Evolutionary conservation across 2,329 filamentous ascomycete species (phyloP), one percentile per base, ranked within the genome.

Genomic region (Diaporthe citriasiana): DNA sequence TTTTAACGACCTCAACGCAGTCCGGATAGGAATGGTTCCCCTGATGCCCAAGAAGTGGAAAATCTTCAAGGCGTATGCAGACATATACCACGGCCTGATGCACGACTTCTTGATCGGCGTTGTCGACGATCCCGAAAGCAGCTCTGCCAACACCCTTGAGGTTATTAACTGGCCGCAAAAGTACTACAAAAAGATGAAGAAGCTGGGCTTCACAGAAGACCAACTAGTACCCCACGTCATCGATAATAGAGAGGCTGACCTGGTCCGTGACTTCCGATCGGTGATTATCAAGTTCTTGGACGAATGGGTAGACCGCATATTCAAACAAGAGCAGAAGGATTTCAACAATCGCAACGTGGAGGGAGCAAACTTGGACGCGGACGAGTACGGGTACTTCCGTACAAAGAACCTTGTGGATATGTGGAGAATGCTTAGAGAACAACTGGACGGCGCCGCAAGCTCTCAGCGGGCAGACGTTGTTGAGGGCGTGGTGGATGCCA

Each of bases 11-110:
- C 89, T 99, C 50, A 97, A 97, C 83, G 95, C 95, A 4, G 96
- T 98, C 80, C 95, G 96, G 83, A 89, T 97, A 76, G 96, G 97
- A 80, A 97, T 99, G 94, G 91, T 93, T 75, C 90, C 91, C 38
- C 88, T 99, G 70, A 95, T 98, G 91, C 97, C 97, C 12, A 96
- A 94, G 84, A 97, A 97, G 83, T 99, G 97, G 97, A 95, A 93
- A 81, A 98, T 99, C 63, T 93, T 95, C 85, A 92, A 93, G 81
- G 97, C 94, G 0, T 99, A 97, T 82, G 93, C 92, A 74, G 90
- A 93, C 79, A 95, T 97, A 76, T 99, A 99, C 82, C 97, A 99
- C 85, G 89, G 90, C 77, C 89, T 96, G 78, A 98, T 99, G 96
- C 97, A 97, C 85, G 95, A 98, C 82, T 98, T 97, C 82, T 88